Conservation (phyloP, 1,139 yeast genomes). For the Protomyces arabidopsidicola region DNA sequence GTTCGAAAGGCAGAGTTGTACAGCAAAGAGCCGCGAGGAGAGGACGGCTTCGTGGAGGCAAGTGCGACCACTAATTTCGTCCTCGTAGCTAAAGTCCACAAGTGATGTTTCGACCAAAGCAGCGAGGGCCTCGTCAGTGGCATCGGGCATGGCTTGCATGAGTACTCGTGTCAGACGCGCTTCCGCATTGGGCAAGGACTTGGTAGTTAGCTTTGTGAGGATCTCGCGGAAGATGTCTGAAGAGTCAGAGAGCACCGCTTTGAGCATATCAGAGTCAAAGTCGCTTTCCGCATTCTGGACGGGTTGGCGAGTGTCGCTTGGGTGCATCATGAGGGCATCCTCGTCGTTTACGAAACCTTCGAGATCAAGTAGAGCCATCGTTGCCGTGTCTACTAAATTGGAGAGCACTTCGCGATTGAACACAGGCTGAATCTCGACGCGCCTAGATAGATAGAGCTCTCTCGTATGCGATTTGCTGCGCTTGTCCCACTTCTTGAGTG, state of each 20-base stretch:
- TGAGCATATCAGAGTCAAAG: conserved; percentile 13
- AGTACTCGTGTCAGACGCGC: conserved; percentile 33
- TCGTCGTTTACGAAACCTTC: conserved; percentile 51
- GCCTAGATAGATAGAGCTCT: conserved; percentile 83
- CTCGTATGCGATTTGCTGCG: conserved; percentile 91
- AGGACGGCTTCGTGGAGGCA: conserved; percentile 24
- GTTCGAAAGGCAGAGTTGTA: conserved; percentile 3
- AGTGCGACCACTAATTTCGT: conserved; percentile 23
- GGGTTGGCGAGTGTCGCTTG: conserved; percentile 7
- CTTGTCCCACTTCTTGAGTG: conserved; percentile 95
- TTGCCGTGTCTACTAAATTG: conserved; percentile 75
- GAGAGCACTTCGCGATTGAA: conserved; percentile 87
- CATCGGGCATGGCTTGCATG: conserved; percentile 20
- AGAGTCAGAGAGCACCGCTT: conserved; percentile 34
- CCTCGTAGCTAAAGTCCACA: conserved; percentile 11
- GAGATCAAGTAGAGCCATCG: conserved; percentile 69
- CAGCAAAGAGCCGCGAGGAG: background rate
- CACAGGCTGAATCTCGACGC: conserved; percentile 94
- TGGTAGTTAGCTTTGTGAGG: conserved; percentile 16
- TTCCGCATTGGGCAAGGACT: conserved; percentile 40
- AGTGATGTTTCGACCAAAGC: conserved; percentile 9
- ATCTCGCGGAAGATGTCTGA: conserved; percentile 27
- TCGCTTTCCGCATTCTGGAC: conserved; percentile 12
- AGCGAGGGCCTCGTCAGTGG: conserved; percentile 1
- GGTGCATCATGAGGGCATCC: background rate